Evolutionary conservation across 2,329 filamentous ascomycete genomes (phyloP).

Genomic region (Clonostachys rhizophaga): DNA sequence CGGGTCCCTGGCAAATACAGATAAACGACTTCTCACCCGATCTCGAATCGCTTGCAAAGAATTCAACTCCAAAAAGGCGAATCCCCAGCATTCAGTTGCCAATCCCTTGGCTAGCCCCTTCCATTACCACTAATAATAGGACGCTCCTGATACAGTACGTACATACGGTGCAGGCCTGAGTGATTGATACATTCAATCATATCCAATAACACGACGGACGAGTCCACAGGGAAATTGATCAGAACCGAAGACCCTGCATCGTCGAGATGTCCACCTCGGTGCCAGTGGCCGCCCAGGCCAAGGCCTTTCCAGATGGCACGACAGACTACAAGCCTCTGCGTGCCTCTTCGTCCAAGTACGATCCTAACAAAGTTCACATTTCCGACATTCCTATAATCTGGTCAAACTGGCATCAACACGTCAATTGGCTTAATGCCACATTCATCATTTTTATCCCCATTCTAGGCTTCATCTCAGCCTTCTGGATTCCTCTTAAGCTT

Average conservation of each 20-base stretch:
- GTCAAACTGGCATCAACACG: conserved; percentile 84
- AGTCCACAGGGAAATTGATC: no score
- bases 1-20: no score
- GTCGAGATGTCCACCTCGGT: conserved; percentile 29
- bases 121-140: no score
- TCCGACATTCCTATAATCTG: conserved; percentile 75
- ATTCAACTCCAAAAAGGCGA: no score
- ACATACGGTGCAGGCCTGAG: no score
- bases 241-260: not conserved
- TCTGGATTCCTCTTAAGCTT: conserved; percentile 71
- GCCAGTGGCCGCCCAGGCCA: conserved; percentile 27
- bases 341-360: conserved; percentile 29
- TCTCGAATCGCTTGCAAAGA: no score
- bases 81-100: no score
- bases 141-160: no score
- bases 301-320: conserved; percentile 46
- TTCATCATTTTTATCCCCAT: conserved; percentile 77
- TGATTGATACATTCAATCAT: no score
- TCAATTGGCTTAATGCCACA: conserved; percentile 88
- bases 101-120: no score
- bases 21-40: no score
- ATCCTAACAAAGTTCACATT: conserved; percentile 75
- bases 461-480: conserved; percentile 65
- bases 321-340: conserved; percentile 50
- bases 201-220: no score